phyloP scores from a whole-genome alignment of 768 basidiomycete species.

The Rubroboletus pulcherrimus region DNA sequence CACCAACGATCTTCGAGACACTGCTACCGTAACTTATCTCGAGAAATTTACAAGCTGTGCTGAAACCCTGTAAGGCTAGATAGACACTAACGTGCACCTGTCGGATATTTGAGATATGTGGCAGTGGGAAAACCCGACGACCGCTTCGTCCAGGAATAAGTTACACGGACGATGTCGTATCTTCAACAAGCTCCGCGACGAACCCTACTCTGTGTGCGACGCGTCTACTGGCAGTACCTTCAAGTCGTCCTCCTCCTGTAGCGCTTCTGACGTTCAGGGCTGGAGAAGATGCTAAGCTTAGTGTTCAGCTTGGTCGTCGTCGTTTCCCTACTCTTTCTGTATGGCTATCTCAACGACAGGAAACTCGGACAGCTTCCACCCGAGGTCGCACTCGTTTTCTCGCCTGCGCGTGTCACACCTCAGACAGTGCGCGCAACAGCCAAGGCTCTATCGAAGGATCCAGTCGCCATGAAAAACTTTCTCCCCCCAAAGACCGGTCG shows the following conservation, averaged over 20 bases:
- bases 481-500: constrained; percentile 69
- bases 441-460: constrained; percentile 31
- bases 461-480: constrained; percentile 39
- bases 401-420: constrained; percentile 48
- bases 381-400: constrained; percentile 41
- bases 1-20: no score
- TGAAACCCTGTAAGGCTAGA: no score
- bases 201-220: background rate
- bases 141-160: no score
- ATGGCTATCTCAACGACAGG: constrained; percentile 50
- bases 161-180: no score
- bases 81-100: no score
- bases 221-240: background rate
- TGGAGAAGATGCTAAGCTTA: constrained; percentile 17
- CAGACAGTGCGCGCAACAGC: constrained; percentile 41
- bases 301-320: constrained; percentile 7
- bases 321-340: constrained; percentile 26
- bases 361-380: constrained; percentile 49
- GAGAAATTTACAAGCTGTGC: no score
- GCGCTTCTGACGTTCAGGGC: background rate
- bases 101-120: no score
- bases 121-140: no score
- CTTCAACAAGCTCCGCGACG: background rate
- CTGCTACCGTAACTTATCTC: no score
- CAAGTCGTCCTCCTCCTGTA: background rate